A percentile compares a stretch with the other conserved stretches of the same genome.
phyloP scores from a whole-genome alignment of 1,284 basidiomycete genomes.

The Ceratobasidium sp. region DNA sequence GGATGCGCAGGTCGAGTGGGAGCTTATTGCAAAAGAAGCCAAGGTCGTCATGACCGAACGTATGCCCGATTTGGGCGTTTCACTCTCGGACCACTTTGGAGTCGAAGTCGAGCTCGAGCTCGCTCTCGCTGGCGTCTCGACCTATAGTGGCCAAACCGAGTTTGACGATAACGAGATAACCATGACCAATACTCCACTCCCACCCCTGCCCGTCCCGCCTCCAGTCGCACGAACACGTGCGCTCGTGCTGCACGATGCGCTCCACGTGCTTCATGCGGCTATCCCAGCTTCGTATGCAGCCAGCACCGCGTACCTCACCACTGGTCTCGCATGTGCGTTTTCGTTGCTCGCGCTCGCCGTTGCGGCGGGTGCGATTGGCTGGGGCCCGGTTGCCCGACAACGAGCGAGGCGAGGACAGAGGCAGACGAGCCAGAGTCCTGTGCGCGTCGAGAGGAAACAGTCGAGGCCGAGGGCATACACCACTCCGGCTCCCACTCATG shows the following conservation, averaged over 20 bases:
- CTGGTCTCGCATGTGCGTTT: constrained; percentile 33
- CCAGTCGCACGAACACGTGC: constrained; percentile 32
- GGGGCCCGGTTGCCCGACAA: constrained; percentile 13
- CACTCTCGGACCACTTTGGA: constrained; percentile 96
- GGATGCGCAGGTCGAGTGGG: constrained; percentile 37
- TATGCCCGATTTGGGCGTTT: constrained; percentile 79
- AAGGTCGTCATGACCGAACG: constrained; percentile 77
- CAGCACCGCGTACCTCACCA: constrained; percentile 33
- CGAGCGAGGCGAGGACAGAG: not conserved
- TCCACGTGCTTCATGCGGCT: constrained; percentile 34
- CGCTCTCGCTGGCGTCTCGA: constrained; percentile 15
- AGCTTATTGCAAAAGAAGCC: constrained; percentile 60
- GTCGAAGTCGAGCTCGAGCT: constrained; percentile 81
- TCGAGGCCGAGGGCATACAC: constrained; percentile 25
- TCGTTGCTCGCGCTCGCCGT: constrained; percentile 31
- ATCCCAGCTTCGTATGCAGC: constrained; percentile 37
- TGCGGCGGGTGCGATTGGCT: constrained; percentile 29
- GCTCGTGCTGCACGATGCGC: constrained; percentile 20
- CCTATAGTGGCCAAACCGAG: not conserved
- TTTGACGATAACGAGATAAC: not conserved
- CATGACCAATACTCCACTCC: constrained; percentile 2
- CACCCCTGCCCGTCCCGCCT: constrained; percentile 25
- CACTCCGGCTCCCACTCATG: not conserved
- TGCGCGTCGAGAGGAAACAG: constrained; percentile 18
- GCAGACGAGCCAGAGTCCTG: constrained; percentile 8